A percentile compares a stretch with the other conserved stretches of the same genome.
These are phyloP conservation scores for Massariosphaeria phaeospora DNA, from an alignment of 495 filamentous ascomycete species.

Conservation along the genomic window DNA sequence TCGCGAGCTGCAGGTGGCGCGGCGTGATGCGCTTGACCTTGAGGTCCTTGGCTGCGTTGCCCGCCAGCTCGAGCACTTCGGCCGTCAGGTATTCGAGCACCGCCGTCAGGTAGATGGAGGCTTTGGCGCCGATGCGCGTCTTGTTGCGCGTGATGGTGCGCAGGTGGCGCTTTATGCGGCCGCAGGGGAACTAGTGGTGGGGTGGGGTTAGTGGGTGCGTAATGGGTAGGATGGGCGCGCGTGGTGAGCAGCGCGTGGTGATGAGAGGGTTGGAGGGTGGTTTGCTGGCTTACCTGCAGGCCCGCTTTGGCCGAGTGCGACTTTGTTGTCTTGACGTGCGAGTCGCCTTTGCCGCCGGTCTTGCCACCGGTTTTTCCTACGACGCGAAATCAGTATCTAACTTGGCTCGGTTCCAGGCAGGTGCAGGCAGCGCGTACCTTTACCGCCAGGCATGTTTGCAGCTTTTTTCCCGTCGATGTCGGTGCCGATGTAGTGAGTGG, in stretches of 20 bases:
- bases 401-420: no score
- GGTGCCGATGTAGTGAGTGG: conserved; percentile 5
- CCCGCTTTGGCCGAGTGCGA: conserved; percentile 98
- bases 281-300: conserved; percentile 79
- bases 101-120: conserved; percentile 95
- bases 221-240: background rate
- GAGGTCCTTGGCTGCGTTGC: conserved; percentile 97
- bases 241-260: no score
- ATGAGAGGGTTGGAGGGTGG: no score
- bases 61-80: conserved; percentile 96
- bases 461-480: conserved; percentile 1
- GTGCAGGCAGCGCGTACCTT: conserved; percentile 38
- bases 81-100: conserved; percentile 97
- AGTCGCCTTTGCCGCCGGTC: conserved; percentile 64
- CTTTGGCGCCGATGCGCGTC: conserved; percentile 99
- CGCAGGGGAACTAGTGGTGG: conserved; percentile 79
- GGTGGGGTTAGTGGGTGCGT: conserved; percentile 11
- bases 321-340: conserved; percentile 82
- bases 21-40: conserved; percentile 99
- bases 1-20: conserved; percentile 94
- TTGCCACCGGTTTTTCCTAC: conserved; percentile 79
- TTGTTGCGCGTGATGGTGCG: conserved; percentile 99
- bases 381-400: conserved; percentile 20
- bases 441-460: conserved; percentile 41
- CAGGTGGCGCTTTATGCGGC: conserved; percentile 98